Evolutionary conservation across 257 asterid species (phyloP), one percentile per base, ranked within the genome.

Genomic region (Solanum peruvianum): DNA sequence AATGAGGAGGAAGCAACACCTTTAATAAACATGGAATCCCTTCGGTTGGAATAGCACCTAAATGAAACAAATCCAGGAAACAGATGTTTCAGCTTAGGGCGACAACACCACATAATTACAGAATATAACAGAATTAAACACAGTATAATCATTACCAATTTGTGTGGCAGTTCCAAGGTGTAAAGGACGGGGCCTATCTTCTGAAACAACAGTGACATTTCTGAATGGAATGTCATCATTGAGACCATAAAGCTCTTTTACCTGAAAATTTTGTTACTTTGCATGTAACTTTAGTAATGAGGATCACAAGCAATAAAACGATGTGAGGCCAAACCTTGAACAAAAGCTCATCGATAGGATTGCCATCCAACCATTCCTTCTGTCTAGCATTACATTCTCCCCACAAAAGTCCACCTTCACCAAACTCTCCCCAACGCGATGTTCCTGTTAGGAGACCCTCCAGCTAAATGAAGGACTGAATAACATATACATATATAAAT

Each of bases 1-100:
- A 97, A 92, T 87, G 92, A 83, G 96, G 89, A 56, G 99, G 98
- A 91, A 97, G 96, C 89, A 95, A 90, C 92, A 97, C 96, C 89
- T 92, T 96, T 25, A 97, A 94, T 91, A 97, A 89, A 92, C 97
- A 94, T 42, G 99, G 99, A 86, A 97, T 97, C 88, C 99, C 99
- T 91, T 97, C 99, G 33, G 99, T 97, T 88, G 98, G 99, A 89
- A 97, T 92, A 90, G 97, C 99, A 87, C 99, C 99, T 97, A 88
- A 86, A 82, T 82, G 82, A 45, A 90, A 60, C 82, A 45, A 84
- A 67, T 64, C 77, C 84, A n/a, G 62, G 45, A 66, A 66, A 80
- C 86, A 82, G 64, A 78, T 70, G 45, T 35, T 69, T 85, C 82
- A 44, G 60, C 41, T 62, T 67, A 31, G 33, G 67, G 31, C 77